phyloP scores from a whole-genome alignment of 2,329 filamentous ascomycete species.

The Lecanoromycetidae sp. region DNA sequence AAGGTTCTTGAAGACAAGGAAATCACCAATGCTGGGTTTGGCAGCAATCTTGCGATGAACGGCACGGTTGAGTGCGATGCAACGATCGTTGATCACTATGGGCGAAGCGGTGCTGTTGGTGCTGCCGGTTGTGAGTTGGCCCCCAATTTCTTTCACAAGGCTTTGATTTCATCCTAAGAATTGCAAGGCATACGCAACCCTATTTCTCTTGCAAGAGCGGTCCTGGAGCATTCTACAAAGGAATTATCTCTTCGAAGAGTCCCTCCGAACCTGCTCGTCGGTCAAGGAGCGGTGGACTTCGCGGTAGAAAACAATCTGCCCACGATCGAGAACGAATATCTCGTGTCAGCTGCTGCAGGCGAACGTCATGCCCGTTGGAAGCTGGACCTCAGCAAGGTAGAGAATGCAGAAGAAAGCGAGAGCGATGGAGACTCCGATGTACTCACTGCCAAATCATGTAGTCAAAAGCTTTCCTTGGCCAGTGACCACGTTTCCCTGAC shows the following conservation, averaged over 20 bases:
- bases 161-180: conserved; percentile 10
- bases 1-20: conserved; percentile 82
- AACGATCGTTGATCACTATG: conserved; percentile 78
- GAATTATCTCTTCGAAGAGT: conserved; percentile 77
- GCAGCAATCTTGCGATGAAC: conserved; percentile 85
- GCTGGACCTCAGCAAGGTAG: conserved; percentile 53
- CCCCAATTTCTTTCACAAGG: not conserved
- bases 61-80: conserved; percentile 92
- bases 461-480: not conserved
- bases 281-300: conserved; percentile 75
- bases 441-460: conserved; percentile 17
- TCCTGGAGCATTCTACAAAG: conserved; percentile 65
- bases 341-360: conserved; percentile 68
- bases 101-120: conserved; percentile 84
- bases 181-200: conserved; percentile 76
- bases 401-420: conserved; percentile 33
- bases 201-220: conserved; percentile 69
- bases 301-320: conserved; percentile 66
- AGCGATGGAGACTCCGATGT: conserved; percentile 16
- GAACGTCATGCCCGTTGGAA: conserved; percentile 72
- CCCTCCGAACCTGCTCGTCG: conserved; percentile 82
- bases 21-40: conserved; percentile 92
- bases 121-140: conserved; percentile 68
- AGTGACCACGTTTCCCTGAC: conserved; percentile 4
- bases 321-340: conserved; percentile 57